Base-by-base conservation (phyloP, 257 asterid species). In the Solanum paucissectum region DNA sequence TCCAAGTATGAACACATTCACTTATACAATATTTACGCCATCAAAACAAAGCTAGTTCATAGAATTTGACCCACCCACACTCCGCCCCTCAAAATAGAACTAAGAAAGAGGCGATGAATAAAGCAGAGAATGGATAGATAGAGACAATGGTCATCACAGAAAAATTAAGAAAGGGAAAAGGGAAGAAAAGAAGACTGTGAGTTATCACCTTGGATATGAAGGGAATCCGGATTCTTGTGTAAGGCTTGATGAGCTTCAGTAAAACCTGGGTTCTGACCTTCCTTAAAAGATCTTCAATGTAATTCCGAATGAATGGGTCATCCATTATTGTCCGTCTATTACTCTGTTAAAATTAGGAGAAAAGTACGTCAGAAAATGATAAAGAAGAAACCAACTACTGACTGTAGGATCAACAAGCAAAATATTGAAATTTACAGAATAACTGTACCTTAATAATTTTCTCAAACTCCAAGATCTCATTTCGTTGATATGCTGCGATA, bases 271-370 rank as follows among this genome's bases (percentile, higher is more conserved):
- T 97, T 88, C 99, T 93, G 89, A 97, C 98, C 87, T 97, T 97
- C 94, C 94, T 97, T 84, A 97, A 91, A 88, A 97, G 98, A 93
- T 97, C 99, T 92, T 97, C 99, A 89, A 97, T 95, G 93, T 97
- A 97, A 88, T 95, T 95, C 77, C 99, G 92, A 86, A 97, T 97
- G 88, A 97, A 97, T 12, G 95, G 98, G 88, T 97, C 99, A 87
- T 97, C 99, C 99, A 95, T 97, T 90, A 97, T 97, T 11, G 98
- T 97, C 92, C 97, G 94, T 88, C 99, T 93, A 90, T 97, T 97
- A 91, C 98, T 95, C 99, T 95, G 94, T 88, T 87, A 32, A 84
- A 46, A 88, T 88, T 73, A 38, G 7, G 4, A 75, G 55, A 37
- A 74, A 37, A 21, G 83, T 20, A 75, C 10, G 0, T 74, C 23